Evolutionary conservation across 2,329 filamentous ascomycete species (phyloP), one percentile per base, ranked within the genome.

Genomic region (Aspergillus latus): DNA sequence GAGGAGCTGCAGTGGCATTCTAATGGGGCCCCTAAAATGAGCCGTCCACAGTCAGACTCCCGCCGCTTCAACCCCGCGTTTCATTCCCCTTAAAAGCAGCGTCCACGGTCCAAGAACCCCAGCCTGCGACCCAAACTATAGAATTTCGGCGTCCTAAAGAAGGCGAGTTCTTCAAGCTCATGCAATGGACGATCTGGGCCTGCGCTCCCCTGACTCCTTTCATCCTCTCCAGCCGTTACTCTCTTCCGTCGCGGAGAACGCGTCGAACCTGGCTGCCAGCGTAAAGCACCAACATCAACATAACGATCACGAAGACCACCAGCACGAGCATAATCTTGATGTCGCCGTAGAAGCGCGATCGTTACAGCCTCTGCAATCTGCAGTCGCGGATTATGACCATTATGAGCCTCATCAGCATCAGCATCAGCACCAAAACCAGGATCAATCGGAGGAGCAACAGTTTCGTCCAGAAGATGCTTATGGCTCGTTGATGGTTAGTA

Each of bases 331-430:
- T 26, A 52, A 68, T 32, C 57, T 59, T 13, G 58, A 66, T 26
- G 52, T 59, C 52, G 52, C 61, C 45, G 30, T 43, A 4, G 65
- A 68, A 40, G 57, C 67, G 16, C 66, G 68, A 46, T 56, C 66
- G 4, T 66, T 73, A 28, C 64, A 65, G 8, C 51, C 66, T 11
- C 66, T 72, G 49, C 64, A 67, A 30, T 45, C 60, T 29, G 47
- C 66, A 11, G 57, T 66, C 32, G 68, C 60, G 47, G 61, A 63
- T 40, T 60, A 67, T 30, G 58, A 62, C 21, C 49, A 60, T 4
- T 62, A 63, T 52, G 11, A 49, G 2, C 54, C 56, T 34, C 59
- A 54, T n/a, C 52, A 59, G 21, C 56, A 59, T 10, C 55, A 59
- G 26, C 62, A 60, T 15, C 58, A 55, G 61, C 32, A 37, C n/a